Conservation (phyloP, 2,329 filamentous ascomycete genomes). For the Claviceps digitariae region DNA sequence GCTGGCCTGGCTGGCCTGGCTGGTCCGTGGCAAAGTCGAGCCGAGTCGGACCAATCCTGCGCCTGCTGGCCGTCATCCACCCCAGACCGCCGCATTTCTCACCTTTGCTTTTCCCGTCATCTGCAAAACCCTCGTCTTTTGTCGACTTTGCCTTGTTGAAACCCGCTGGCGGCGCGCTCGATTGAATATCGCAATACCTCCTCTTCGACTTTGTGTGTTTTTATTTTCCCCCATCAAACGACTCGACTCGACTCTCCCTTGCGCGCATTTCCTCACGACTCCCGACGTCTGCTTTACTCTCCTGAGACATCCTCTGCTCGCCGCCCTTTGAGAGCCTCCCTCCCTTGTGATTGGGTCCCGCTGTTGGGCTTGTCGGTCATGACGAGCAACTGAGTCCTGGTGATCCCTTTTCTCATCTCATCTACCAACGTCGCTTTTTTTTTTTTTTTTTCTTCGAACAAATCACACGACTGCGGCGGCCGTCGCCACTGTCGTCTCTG, state of each 20-base stretch:
- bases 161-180: conserved; percentile 6
- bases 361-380: neutral
- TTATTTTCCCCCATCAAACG: neutral
- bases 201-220: too few relatives aligned
- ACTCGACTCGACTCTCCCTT: neutral
- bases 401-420: neutral
- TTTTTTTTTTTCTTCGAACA: too few relatives aligned
- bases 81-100: neutral
- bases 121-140: neutral
- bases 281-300: too few relatives aligned
- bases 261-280: too few relatives aligned
- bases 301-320: too few relatives aligned
- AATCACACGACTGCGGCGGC: neutral
- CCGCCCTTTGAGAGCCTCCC: neutral
- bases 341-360: neutral
- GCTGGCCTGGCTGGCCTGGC: too few relatives aligned
- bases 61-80: conserved; percentile 1
- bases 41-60: conserved; percentile 1
- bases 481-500: conserved; percentile 2
- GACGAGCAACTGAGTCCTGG: neutral
- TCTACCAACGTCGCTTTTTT: neutral
- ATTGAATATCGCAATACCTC: too few relatives aligned
- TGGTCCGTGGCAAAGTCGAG: neutral
- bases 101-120: neutral
- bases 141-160: neutral